phyloP scores from a whole-genome alignment of 768 basidiomycete genomes.

The Tricholoma saponaceum region DNA sequence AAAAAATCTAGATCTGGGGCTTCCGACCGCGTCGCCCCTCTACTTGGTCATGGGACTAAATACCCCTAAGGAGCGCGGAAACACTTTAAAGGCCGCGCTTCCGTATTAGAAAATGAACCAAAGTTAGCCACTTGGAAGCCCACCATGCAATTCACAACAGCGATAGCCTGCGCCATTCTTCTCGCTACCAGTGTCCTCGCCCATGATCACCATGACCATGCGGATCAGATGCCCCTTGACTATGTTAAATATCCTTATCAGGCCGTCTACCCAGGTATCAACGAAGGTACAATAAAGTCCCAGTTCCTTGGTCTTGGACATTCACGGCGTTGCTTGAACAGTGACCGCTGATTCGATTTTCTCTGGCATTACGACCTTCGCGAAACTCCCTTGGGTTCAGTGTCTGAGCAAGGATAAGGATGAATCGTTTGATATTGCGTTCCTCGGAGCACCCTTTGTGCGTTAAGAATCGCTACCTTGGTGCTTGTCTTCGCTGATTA shows the following conservation, averaged over 20 bases:
- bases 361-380: conserved; percentile 82
- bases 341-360: conserved; percentile 79
- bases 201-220: conserved; percentile 35
- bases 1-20: neutral
- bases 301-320: neutral
- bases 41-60: neutral
- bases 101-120: neutral
- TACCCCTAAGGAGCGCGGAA: neutral
- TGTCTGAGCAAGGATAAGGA: conserved; percentile 65
- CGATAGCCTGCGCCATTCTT: conserved; percentile 17
- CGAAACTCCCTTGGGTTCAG: conserved; percentile 79
- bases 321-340: conserved; percentile 17
- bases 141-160: conserved; percentile 10
- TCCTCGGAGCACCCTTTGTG: conserved; percentile 78
- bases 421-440: conserved; percentile 70
- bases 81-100: neutral
- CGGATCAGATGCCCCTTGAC: conserved; percentile 58
- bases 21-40: too few species aligned
- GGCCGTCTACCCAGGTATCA: conserved; percentile 23
- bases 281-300: conserved; percentile 38
- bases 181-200: conserved; percentile 21
- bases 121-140: neutral
- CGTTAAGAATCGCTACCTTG: conserved; percentile 15
- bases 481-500: neutral
- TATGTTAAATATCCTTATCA: conserved; percentile 67